These are phyloP conservation scores for Dactylellina sp. DNA, from an alignment of 2,329 filamentous ascomycete species.

Conservation along the genomic window DNA sequence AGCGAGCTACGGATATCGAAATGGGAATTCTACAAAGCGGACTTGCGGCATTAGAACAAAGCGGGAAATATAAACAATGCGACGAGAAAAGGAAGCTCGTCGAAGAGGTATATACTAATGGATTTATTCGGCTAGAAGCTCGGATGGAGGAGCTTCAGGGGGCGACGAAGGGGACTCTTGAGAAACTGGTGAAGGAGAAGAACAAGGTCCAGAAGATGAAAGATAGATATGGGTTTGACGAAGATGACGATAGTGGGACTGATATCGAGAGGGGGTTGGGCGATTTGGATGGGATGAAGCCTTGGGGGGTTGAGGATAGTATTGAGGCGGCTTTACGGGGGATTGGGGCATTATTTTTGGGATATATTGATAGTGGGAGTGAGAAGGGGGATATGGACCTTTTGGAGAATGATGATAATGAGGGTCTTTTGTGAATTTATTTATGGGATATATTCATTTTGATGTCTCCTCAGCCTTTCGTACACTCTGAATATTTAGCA, in stretches of 20 bases:
- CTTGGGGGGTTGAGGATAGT: slow-evolving; percentile 14
- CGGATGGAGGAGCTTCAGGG: slow-evolving; percentile 2
- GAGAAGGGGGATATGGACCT: slow-evolving; percentile 11
- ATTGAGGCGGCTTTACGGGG: slow-evolving; percentile 26
- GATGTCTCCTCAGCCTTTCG: too few relatives aligned
- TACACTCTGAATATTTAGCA: too few relatives aligned
- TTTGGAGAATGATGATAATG: neutral
- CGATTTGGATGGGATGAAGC: neutral
- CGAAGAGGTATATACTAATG: neutral
- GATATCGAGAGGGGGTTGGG: neutral
- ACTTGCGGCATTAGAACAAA: neutral
- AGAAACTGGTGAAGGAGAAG: slow-evolving; percentile 17
- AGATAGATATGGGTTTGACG: neutral
- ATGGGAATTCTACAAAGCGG: neutral
- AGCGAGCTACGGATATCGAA: slow-evolving; percentile 17
- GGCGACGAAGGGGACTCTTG: slow-evolving; percentile 8
- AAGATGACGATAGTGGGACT: neutral
- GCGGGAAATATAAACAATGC: neutral
- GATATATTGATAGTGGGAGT: slow-evolving; percentile 21
- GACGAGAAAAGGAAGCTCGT: neutral
- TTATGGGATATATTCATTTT: too few relatives aligned
- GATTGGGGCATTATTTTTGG: slow-evolving; percentile 26
- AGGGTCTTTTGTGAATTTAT: neutral
- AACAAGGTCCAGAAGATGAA: neutral
- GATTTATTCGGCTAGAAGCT: slow-evolving; percentile 6